Conservation (phyloP, 2,329 filamentous ascomycete species). For the Colletotrichum sp. region DNA sequence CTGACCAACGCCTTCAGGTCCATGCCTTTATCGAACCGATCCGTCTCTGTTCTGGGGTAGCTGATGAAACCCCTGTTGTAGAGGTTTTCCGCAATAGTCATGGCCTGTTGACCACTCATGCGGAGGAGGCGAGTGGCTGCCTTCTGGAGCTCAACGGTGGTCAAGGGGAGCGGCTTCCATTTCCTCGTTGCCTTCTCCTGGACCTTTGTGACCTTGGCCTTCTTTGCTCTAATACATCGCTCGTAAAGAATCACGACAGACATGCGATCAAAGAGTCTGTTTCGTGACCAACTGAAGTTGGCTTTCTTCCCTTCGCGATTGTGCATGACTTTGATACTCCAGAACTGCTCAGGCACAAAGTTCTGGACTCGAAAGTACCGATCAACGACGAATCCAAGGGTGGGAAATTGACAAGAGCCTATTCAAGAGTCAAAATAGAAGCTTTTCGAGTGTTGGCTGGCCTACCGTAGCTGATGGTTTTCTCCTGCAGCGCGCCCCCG, state of each 20-base stretch:
- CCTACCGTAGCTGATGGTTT: slow-evolving; percentile 82
- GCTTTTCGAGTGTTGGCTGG: not conserved
- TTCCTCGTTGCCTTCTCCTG: slow-evolving; percentile 91
- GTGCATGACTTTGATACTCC: slow-evolving; percentile 87
- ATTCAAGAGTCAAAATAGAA: slow-evolving; percentile 16
- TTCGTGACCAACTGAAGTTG: slow-evolving; percentile 82
- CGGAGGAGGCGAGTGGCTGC: slow-evolving; percentile 87
- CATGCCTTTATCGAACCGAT: slow-evolving; percentile 91
- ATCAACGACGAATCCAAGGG: slow-evolving; percentile 95
- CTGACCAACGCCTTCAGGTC: slow-evolving; percentile 80
- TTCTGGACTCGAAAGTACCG: slow-evolving; percentile 93
- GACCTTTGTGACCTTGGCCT: slow-evolving; percentile 82
- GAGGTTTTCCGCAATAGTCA: slow-evolving; percentile 84
- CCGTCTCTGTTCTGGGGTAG: slow-evolving; percentile 96
- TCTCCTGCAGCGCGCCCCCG: slow-evolving; percentile 68
- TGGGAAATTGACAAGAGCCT: slow-evolving; percentile 96
- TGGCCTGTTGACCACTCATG: slow-evolving; percentile 91
- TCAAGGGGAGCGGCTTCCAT: slow-evolving; percentile 91
- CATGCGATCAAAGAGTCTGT: slow-evolving; percentile 87
- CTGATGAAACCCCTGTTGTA: slow-evolving; percentile 97
- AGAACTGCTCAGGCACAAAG: slow-evolving; percentile 91
- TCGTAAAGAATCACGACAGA: slow-evolving; percentile 84
- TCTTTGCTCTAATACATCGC: slow-evolving; percentile 77
- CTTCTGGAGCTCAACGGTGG: slow-evolving; percentile 96
- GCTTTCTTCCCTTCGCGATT: slow-evolving; percentile 79